Evolutionary conservation across 2,329 filamentous ascomycete genomes (phyloP), one percentile per base, ranked within the genome.

Genomic region (Phaeosphaeriaceae sp.): DNA sequence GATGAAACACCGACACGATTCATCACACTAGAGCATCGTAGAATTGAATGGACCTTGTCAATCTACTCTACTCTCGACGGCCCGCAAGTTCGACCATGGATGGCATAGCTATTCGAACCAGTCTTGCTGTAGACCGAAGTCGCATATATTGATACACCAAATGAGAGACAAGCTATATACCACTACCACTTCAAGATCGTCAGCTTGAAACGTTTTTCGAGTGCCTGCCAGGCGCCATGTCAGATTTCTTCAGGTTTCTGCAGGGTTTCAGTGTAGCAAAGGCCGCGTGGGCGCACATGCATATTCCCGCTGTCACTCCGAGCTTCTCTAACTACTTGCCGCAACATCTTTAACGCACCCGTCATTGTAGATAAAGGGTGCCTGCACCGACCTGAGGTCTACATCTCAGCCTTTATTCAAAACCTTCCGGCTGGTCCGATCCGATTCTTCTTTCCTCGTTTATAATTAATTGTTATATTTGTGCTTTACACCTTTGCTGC

Each of bases 1-100:
- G 49, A 28, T 70, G 68, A 72, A 71, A 72, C 70, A 60, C 56
- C 63, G 63, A 68, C 64, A 66, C 52, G 43, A 58, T 43, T 63
- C 63, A 60, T 48, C 22, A 55, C 46, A 44, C 49, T 54, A 54
- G 43, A 47, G 22, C 11, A 26, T 47, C 44, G 13, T 8, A 15
- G 44, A 24, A 15, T 11, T 24, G 5, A 47, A 5, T 24, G 52
- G 28, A 49, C 40, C 35, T 43, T 44, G 40, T 40, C 35, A n/a
- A 13, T 40, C 40, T 47, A 21, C 7, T 44, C 28, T 3, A 23
- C 3, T 26, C 23, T 0, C 23, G 21, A 23, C 9, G 21, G 44
- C 10, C 44, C 15, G 17, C 44, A 47, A 22, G 44, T 47, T 47
- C 44, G 44, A 9, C 22, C 11, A 24, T 4, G 5, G 11, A 47